Base-by-base conservation (phyloP, 176 grass and related monocot species). In the Areca catechu region DNA sequence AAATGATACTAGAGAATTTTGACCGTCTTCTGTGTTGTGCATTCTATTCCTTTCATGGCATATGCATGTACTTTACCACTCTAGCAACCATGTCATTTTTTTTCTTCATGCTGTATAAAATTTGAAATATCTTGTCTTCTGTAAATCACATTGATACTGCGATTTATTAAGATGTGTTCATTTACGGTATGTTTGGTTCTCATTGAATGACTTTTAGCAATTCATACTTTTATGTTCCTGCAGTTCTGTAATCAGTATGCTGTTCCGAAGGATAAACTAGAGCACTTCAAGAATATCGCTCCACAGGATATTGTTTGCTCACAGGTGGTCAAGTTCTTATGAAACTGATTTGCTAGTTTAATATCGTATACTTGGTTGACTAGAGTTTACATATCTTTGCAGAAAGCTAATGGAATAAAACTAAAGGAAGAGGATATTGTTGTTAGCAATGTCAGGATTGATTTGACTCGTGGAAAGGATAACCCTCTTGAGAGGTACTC, bases 231-330 rank as follows among this genome's bases (percentile, higher is more conserved):
- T 67, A 25, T 65, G n/a, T n/a, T n/a, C 69, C 74, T 48, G 49
- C 56, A 96, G 92, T 96, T 96, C 71, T 96, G 92, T 74, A 96
- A 96, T 51, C 68, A 96, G 14, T 96, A 90, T 77, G 79, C 92
- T 65, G 92, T 96, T 80, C 92, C 92, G 64, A 96, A 79, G 66
- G 86, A 96, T 51, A 90, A 85, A 24, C 74, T 96, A 52, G 77
- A 96, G 52, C 67, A 96, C 77, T 96, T 96, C 58, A 90, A 96
- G 73, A 62, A 87, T 24, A 49, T 96, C 58, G 88, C 92, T 67
- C 56, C 86, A 62, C 79, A 80, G 15, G 92, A 96, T 28, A 61
- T 96, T 72, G 66, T 96, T 74, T 96, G 92, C 61, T 90, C 86
- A 15, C 92, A 96, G 86, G 92, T 96, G 49, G 53, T 16, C 48